Conservation (phyloP, 768 basidiomycete species). For the Mrakia gelida region DNA sequence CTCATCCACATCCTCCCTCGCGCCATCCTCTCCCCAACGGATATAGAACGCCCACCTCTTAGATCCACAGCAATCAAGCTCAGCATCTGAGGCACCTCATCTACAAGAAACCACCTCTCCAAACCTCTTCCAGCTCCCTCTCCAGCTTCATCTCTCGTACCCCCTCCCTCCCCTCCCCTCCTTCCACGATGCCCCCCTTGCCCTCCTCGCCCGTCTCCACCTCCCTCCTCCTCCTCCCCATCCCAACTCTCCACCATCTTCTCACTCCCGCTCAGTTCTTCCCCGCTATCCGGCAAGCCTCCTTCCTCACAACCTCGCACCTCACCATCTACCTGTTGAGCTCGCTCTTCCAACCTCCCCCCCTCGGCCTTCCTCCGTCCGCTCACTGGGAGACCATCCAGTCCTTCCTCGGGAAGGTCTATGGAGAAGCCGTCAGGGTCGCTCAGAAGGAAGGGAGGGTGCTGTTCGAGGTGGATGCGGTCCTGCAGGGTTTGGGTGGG, state of each 20-base stretch:
- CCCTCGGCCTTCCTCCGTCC: conserved; percentile 25
- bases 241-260: neutral
- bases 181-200: neutral
- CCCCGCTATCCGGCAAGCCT: conserved; percentile 4
- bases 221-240: conserved; percentile 20
- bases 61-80: too few species aligned
- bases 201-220: neutral
- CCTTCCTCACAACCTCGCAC: conserved; percentile 5
- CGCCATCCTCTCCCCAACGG: too few species aligned
- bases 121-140: neutral
- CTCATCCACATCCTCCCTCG: too few species aligned
- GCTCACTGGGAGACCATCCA: conserved; percentile 64
- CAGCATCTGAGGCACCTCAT: too few species aligned
- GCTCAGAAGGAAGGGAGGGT: conserved; percentile 65
- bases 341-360: conserved; percentile 8
- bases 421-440: conserved; percentile 75
- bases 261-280: neutral
- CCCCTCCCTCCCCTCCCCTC: neutral
- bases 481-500: conserved; percentile 59
- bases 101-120: too few species aligned
- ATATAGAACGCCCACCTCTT: too few species aligned
- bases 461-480: conserved; percentile 71
- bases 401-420: conserved; percentile 71
- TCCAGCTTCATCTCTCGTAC: neutral
- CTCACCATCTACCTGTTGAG: conserved; percentile 19